These are phyloP conservation scores for Globisporangium emineosum DNA, from an alignment of 352 stramenopile species.

Conservation along the genomic window DNA sequence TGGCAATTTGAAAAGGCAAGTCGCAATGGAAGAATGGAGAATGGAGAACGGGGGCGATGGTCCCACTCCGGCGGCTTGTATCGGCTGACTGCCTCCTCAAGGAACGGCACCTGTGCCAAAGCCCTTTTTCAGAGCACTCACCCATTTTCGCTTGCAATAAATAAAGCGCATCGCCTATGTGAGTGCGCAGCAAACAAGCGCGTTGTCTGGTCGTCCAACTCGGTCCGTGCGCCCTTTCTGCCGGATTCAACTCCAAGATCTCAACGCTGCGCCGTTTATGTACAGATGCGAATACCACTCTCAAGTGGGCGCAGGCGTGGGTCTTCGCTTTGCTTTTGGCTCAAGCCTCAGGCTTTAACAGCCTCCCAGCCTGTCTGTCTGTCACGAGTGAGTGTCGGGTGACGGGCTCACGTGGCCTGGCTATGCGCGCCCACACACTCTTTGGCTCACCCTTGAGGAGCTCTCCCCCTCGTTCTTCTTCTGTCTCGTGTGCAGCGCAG, in stretches of 20 bases:
- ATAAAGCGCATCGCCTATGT: background rate
- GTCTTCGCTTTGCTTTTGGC: background rate
- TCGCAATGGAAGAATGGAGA: too few species aligned
- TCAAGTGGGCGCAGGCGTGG: constrained; percentile 1
- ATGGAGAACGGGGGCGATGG: background rate
- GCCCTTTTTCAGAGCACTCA: background rate
- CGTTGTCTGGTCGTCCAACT: constrained; percentile 8
- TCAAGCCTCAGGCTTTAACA: background rate
- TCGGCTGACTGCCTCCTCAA: background rate
- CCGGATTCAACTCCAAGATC: constrained; percentile 14
- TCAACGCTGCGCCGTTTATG: background rate
- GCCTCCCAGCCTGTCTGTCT: background rate
- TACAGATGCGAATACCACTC: background rate
- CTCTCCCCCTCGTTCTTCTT: constrained; percentile 5
- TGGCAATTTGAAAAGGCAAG: too few species aligned
- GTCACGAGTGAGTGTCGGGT: background rate
- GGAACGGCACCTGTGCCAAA: background rate
- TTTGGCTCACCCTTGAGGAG: constrained; percentile 8
- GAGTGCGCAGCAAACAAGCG: background rate
- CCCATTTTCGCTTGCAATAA: background rate
- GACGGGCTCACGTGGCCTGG: background rate
- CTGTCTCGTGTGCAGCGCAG: background rate
- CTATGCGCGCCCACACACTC: constrained; percentile 3
- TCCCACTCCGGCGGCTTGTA: background rate
- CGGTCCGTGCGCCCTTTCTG: background rate